Evolutionary conservation across 768 basidiomycete species (phyloP).

Genomic region (Lactifluus hygrophoroides): DNA sequence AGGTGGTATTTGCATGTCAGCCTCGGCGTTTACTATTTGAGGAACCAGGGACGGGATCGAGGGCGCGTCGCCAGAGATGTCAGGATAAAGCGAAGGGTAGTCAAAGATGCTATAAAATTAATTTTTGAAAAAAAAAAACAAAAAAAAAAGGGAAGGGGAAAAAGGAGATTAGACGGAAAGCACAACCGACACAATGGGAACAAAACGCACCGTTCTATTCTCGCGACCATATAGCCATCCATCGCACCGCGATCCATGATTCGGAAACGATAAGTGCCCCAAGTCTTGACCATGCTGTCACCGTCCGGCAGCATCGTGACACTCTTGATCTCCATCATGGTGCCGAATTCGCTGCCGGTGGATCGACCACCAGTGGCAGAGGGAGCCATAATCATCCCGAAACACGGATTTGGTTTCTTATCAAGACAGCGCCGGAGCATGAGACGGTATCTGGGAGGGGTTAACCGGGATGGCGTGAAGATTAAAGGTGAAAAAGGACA

Average conservation of each 20-base stretch:
- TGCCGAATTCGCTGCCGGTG: constrained; percentile 66
- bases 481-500: not conserved
- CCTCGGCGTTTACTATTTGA: not conserved
- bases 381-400: constrained; percentile 88
- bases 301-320: constrained; percentile 89
- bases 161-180: not conserved
- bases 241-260: constrained; percentile 73
- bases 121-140: not conserved
- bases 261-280: constrained; percentile 70
- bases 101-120: constrained; percentile 23
- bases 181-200: not conserved
- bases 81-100: constrained; percentile 13
- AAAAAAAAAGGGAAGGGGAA: too few relatives aligned
- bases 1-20: not conserved
- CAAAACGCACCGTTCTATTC: constrained; percentile 50
- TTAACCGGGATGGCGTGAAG: not conserved
- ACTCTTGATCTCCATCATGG: constrained; percentile 82
- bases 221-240: constrained; percentile 86
- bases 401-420: constrained; percentile 58
- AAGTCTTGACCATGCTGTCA: constrained; percentile 74
- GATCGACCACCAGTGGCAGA: constrained; percentile 26
- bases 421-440: constrained; percentile 96
- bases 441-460: constrained; percentile 59
- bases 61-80: not conserved
- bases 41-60: constrained; percentile 5